phyloP scores from a whole-genome alignment of 805 yeast genomes.

The Yamadazyma paraphyllophila region DNA sequence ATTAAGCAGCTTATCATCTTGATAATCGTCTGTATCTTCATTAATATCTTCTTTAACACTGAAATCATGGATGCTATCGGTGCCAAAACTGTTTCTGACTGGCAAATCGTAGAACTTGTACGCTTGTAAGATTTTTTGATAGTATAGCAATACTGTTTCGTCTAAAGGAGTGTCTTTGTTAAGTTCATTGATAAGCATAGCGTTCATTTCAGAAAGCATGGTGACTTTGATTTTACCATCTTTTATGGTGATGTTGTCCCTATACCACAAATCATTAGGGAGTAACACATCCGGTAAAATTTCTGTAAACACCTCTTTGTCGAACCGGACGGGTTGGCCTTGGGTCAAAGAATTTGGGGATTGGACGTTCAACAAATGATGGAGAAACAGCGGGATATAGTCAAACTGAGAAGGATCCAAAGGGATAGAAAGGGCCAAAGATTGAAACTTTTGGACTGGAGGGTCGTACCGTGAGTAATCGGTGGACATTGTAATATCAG shows the following conservation, averaged over 20 bases:
- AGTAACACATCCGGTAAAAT: conserved; percentile 32
- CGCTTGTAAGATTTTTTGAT: conserved; percentile 32
- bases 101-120: conserved; percentile 30
- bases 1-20: conserved; percentile 10
- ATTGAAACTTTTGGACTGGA: conserved; percentile 8
- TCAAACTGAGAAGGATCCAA: conserved; percentile 14
- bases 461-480: background rate
- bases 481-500: background rate
- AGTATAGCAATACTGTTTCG: conserved; percentile 26
- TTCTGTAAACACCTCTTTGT: conserved; percentile 15
- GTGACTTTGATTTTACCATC: conserved; percentile 32
- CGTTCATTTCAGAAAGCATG: conserved; percentile 31
- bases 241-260: conserved; percentile 27
- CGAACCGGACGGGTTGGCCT: background rate
- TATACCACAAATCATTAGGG: conserved; percentile 39
- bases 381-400: conserved; percentile 12
- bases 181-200: conserved; percentile 25
- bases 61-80: background rate
- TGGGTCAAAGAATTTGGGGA: background rate
- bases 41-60: conserved; percentile 19
- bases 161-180: conserved; percentile 17
- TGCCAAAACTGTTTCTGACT: background rate
- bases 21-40: conserved; percentile 14
- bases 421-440: conserved; percentile 8
- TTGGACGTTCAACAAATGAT: conserved; percentile 10